Evolutionary conservation across 148 eudicot genomes (phyloP).

Genomic region (Oxyria digyna): DNA sequence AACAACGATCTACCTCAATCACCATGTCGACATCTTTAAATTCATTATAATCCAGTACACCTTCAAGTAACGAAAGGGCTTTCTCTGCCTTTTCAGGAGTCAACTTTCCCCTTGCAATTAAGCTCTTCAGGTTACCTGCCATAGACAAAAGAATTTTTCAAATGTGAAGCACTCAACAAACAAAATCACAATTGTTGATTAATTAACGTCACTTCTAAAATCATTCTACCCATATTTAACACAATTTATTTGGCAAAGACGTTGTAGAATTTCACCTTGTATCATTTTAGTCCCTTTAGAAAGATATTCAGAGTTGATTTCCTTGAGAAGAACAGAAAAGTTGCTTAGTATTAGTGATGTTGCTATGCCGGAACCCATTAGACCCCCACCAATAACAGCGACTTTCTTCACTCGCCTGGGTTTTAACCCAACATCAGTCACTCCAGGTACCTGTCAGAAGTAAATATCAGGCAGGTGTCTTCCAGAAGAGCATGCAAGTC

Average conservation of each 20-base stretch:
- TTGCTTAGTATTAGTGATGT: constrained; percentile 71
- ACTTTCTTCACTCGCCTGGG: constrained; percentile 69
- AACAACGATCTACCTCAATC: constrained; percentile 52
- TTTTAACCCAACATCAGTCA: constrained; percentile 74
- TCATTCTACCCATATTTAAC: not conserved
- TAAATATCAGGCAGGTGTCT: not conserved
- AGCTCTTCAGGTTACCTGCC: constrained; percentile 60
- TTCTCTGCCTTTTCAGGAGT: constrained; percentile 62
- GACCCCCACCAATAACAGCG: constrained; percentile 96
- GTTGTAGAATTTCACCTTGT: not conserved
- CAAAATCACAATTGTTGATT: not conserved
- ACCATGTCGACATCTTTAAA: constrained; percentile 85
- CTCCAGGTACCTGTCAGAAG: constrained; percentile 21
- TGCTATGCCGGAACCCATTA: constrained; percentile 98
- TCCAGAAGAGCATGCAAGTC: not conserved
- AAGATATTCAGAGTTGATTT: constrained; percentile 74
- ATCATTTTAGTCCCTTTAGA: constrained; percentile 47
- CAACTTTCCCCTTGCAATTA: constrained; percentile 66
- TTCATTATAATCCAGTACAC: constrained; percentile 76
- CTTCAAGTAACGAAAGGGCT: constrained; percentile 70
- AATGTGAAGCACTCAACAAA: not conserved
- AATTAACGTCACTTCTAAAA: not conserved
- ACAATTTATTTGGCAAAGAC: not conserved
- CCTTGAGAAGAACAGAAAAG: constrained; percentile 64
- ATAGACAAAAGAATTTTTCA: constrained; percentile 3